These are phyloP conservation scores for Epichloe aotearoae DNA, from an alignment of 2,329 filamentous ascomycete genomes.

Conservation along the genomic window DNA sequence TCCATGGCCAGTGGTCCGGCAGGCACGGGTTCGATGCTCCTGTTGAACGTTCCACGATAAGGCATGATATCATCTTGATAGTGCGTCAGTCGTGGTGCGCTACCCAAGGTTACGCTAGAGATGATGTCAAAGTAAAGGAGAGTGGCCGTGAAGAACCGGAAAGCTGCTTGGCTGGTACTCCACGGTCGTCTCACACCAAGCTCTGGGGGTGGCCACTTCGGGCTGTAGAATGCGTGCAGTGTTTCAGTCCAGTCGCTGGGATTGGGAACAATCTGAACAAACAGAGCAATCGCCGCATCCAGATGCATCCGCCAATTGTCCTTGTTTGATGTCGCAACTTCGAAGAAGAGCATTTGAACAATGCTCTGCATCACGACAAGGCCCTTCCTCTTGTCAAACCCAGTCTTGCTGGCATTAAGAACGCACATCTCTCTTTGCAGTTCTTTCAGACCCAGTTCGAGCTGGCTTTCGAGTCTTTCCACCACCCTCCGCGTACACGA, in stretches of 20 bases:
- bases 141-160: constrained; percentile 33
- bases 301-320: constrained; percentile 38
- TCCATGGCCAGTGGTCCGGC: constrained; percentile 29
- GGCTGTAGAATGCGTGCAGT: constrained; percentile 18
- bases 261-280: constrained; percentile 29
- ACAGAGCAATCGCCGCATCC: constrained; percentile 35
- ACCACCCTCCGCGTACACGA: constrained; percentile 23
- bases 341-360: constrained; percentile 40
- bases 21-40: constrained; percentile 9
- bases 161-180: constrained; percentile 32
- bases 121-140: constrained; percentile 37
- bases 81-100: constrained; percentile 26
- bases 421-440: constrained; percentile 28
- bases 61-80: constrained; percentile 29
- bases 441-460: constrained; percentile 30
- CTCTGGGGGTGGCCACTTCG: constrained; percentile 21
- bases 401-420: constrained; percentile 19
- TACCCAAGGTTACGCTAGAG: constrained; percentile 31
- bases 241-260: constrained; percentile 24
- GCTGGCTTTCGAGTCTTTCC: constrained; percentile 28
- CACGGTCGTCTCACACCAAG: constrained; percentile 23
- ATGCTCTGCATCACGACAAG: constrained; percentile 35
- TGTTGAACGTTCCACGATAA: constrained; percentile 12
- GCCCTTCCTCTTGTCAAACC: constrained; percentile 18
- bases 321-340: constrained; percentile 31